These are phyloP conservation scores for Cladosporium sp. DNA, from an alignment of 2,329 filamentous ascomycete genomes.

Conservation along the genomic window DNA sequence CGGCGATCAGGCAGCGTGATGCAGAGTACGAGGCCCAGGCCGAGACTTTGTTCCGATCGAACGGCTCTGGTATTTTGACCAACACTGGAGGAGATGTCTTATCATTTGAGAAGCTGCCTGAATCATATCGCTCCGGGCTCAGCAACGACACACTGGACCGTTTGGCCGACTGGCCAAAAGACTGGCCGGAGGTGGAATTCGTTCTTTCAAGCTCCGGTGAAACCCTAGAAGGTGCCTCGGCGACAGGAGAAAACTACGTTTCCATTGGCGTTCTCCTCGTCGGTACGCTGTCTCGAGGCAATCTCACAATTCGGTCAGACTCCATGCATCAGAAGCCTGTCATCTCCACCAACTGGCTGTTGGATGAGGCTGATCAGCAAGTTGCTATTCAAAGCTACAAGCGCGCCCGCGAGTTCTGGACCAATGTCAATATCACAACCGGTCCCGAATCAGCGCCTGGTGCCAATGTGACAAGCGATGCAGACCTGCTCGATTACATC, in stretches of 20 bases:
- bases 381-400: slow-evolving; percentile 24
- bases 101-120: slow-evolving; percentile 21
- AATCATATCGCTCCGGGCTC: slow-evolving; percentile 14
- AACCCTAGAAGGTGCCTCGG: neutral
- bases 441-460: slow-evolving; percentile 39
- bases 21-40: neutral
- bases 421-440: neutral
- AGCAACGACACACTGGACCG: slow-evolving; percentile 7
- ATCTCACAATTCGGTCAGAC: slow-evolving; percentile 13
- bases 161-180: slow-evolving; percentile 17
- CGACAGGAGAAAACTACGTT: slow-evolving; percentile 12
- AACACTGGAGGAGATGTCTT: slow-evolving; percentile 19
- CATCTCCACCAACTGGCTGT: slow-evolving; percentile 32
- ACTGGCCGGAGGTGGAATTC: slow-evolving; percentile 24
- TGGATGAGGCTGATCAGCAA: slow-evolving; percentile 13
- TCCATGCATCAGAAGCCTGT: slow-evolving; percentile 26
- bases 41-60: slow-evolving; percentile 8
- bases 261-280: slow-evolving; percentile 23
- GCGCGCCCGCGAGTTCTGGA: slow-evolving; percentile 8
- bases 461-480: slow-evolving; percentile 38
- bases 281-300: slow-evolving; percentile 25
- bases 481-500: slow-evolving; percentile 45
- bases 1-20: slow-evolving; percentile 2
- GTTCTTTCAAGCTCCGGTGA: slow-evolving; percentile 1
- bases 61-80: slow-evolving; percentile 15